Evolutionary conservation across 495 filamentous ascomycete species (phyloP).

Genomic region (Hypoxylon cercidicola): DNA sequence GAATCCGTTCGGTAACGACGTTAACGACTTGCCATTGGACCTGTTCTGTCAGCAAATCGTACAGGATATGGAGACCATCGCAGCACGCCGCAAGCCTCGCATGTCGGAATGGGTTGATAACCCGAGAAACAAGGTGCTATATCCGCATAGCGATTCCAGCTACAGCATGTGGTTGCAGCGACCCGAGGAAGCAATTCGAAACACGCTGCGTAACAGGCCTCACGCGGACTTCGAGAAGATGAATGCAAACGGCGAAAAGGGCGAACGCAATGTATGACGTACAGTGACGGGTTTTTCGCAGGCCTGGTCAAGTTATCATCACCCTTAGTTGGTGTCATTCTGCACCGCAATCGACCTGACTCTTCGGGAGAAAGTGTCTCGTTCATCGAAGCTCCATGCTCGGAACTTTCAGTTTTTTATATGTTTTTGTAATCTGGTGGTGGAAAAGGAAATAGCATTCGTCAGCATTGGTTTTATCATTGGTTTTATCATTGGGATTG

Average conservation of each 20-base stretch:
- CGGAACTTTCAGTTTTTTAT: background rate
- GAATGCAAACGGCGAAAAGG: conserved; percentile 6
- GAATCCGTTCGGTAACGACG: conserved; percentile 87
- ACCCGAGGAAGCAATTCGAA: conserved; percentile 59
- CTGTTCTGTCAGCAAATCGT: conserved; percentile 77
- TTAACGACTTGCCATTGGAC: conserved; percentile 87
- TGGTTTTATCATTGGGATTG: conserved; percentile 15
- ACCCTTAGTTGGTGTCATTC: background rate
- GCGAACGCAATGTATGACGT: conserved; percentile 22
- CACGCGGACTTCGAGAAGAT: conserved; percentile 47
- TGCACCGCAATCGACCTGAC: background rate
- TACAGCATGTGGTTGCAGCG: conserved; percentile 70
- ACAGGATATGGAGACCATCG: conserved; percentile 78
- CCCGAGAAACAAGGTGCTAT: conserved; percentile 71
- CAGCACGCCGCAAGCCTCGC: conserved; percentile 64
- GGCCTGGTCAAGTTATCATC: background rate
- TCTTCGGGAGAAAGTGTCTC: no score
- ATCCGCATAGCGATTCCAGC: conserved; percentile 69
- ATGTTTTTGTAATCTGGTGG: conserved; percentile 15
- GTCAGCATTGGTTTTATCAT: background rate
- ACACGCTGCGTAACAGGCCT: conserved; percentile 52
- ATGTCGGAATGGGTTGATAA: conserved; percentile 67
- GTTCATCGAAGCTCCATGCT: background rate
- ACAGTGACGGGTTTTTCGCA: background rate
- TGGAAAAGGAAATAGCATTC: conserved; percentile 7